A percentile compares a stretch with the other conserved stretches of the same genome.
These are phyloP conservation scores for Tetracladium maxilliforme DNA, from an alignment of 2,329 filamentous ascomycete species.

Conservation along the genomic window DNA sequence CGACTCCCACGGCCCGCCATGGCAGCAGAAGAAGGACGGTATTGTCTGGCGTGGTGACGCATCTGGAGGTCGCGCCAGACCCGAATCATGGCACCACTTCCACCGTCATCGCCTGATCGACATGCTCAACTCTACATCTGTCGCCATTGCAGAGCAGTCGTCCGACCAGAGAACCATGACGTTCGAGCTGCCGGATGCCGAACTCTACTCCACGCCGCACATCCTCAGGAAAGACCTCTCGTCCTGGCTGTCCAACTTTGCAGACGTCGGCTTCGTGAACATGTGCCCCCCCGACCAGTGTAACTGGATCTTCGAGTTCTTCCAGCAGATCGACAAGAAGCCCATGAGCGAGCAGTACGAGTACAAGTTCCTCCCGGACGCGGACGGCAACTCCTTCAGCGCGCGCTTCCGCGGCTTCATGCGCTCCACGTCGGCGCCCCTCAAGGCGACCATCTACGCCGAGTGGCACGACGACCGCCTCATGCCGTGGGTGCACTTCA, in stretches of 20 bases:
- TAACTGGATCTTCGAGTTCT: conserved; percentile 25
- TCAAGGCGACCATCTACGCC: conserved; percentile 60
- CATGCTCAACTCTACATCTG: conserved; percentile 34
- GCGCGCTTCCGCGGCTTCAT: conserved; percentile 54
- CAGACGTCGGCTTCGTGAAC: conserved; percentile 11
- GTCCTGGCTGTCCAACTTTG: conserved; percentile 4
- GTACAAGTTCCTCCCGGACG: conserved; percentile 56
- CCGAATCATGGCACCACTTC: conserved; percentile 36
- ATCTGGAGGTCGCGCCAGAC: conserved; percentile 37
- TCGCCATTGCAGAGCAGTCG: conserved; percentile 17
- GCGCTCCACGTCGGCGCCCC: conserved; percentile 47
- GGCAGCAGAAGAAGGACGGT: conserved; percentile 38
- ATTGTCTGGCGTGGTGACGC: conserved; percentile 52
- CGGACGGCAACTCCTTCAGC: conserved; percentile 57
- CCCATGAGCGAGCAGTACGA: conserved; percentile 18
- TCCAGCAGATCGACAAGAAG: conserved; percentile 13
- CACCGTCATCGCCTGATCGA: conserved; percentile 42
- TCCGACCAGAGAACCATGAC: conserved; percentile 7
- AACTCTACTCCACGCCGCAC: conserved; percentile 18
- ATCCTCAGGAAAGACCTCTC: conserved; percentile 16
- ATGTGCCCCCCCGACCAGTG: conserved; percentile 19
- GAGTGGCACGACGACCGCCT: conserved; percentile 67
- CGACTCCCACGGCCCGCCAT: conserved; percentile 34
- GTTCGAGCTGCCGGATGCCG: conserved; percentile 20
- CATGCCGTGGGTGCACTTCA: conserved; percentile 61